Percentiles rank a stretch among this genome's conserved stretches.
phyloP scores from a whole-genome alignment of 2,329 filamentous ascomycete species.

The Graphiopsis chlorocephala region DNA sequence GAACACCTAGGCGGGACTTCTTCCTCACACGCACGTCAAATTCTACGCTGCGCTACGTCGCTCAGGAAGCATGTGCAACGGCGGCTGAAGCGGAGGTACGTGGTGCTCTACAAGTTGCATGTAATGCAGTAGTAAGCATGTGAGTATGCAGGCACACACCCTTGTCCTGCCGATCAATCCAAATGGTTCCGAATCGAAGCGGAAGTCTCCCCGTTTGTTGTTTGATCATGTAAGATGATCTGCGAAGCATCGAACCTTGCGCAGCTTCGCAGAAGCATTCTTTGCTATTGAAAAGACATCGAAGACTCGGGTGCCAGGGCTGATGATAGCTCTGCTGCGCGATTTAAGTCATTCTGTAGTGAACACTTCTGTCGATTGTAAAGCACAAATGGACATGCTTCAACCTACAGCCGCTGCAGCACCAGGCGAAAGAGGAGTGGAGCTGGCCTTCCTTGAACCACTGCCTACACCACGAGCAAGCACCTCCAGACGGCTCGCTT shows the following conservation, averaged over 20 bases:
- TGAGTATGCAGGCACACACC: background rate
- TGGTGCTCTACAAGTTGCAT: background rate
- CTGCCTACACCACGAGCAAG: slow-evolving; percentile 34
- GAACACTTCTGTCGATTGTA: background rate
- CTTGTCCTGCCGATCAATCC: background rate
- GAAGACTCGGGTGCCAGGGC: background rate
- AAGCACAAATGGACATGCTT: background rate
- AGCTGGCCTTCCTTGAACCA: slow-evolving; percentile 41
- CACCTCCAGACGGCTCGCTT: slow-evolving; percentile 60
- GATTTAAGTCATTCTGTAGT: background rate
- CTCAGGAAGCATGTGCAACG: background rate
- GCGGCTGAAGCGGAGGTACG: background rate
- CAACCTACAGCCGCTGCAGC: slow-evolving; percentile 14
- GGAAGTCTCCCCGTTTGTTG: background rate
- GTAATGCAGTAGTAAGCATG: background rate
- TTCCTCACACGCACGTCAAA: background rate
- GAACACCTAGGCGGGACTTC: too few species aligned
- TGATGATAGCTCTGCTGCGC: background rate
- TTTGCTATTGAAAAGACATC: background rate
- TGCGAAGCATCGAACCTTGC: background rate
- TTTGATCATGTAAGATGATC: background rate
- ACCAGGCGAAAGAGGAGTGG: slow-evolving; percentile 52
- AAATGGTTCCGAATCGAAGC: background rate
- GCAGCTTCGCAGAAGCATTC: background rate
- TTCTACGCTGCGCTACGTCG: background rate